Conservation (phyloP, 1,284 basidiomycete genomes). For the Ceratobasidium sp. region DNA sequence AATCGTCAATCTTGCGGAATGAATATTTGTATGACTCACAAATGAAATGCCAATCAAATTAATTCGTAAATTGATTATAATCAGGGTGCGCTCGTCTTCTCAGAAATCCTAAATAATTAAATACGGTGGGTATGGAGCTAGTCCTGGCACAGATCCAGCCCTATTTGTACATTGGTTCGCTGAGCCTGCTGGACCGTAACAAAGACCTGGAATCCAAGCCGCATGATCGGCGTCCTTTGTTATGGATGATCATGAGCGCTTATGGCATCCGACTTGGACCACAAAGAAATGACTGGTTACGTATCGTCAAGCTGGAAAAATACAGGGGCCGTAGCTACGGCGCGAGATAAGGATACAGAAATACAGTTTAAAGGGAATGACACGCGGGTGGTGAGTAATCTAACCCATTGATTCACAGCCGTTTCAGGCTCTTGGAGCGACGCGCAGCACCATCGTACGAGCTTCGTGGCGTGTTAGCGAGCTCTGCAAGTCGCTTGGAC, state of each 20-base stretch:
- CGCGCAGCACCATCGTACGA: neutral
- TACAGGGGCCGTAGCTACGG: neutral
- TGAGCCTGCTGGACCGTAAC: constrained; percentile 1
- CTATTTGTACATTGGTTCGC: neutral
- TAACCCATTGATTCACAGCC: constrained; percentile 5
- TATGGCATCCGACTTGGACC: neutral
- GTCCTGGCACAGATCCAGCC: too few relatives aligned
- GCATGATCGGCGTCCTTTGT: constrained; percentile 9
- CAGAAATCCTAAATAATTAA: too few relatives aligned
- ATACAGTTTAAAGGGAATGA: neutral
- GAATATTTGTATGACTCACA: too few relatives aligned
- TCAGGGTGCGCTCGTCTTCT: too few relatives aligned
- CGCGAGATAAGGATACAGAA: neutral
- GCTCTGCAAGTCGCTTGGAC: constrained; percentile 22
- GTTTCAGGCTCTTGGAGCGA: constrained; percentile 25
- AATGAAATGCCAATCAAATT: too few relatives aligned
- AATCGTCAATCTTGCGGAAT: too few relatives aligned
- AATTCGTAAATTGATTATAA: too few relatives aligned
- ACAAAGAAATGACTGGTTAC: constrained; percentile 4
- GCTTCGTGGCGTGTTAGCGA: neutral
- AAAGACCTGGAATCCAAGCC: neutral
- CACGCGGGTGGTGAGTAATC: neutral
- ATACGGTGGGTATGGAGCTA: too few relatives aligned
- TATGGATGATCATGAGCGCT: neutral
- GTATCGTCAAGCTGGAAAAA: neutral